Conservation (phyloP, 306 rosid genomes). For the Glycine tomentella region DNA sequence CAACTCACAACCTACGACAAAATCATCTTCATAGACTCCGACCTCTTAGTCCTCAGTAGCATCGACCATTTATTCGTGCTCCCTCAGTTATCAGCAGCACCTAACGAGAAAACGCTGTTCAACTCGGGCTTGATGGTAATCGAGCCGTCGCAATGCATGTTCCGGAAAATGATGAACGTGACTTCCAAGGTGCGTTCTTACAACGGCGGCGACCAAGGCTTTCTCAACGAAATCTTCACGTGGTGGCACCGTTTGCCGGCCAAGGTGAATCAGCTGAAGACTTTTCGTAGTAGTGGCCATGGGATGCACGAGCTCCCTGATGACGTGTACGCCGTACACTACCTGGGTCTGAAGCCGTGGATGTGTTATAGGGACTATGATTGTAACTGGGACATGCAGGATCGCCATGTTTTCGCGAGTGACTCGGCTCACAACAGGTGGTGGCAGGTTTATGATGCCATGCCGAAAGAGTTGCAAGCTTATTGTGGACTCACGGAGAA, state of each 20-base stretch:
- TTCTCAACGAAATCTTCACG: slow-evolving; percentile 70
- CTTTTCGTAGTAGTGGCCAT: neutral
- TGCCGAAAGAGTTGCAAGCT: slow-evolving; percentile 60
- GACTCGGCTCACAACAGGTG: slow-evolving; percentile 67
- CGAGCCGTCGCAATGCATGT: slow-evolving; percentile 84
- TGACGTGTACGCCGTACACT: slow-evolving; percentile 60
- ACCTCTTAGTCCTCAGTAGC: slow-evolving; percentile 57
- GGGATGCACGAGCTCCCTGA: slow-evolving; percentile 27
- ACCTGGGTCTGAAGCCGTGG: slow-evolving; percentile 92
- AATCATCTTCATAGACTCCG: slow-evolving; percentile 79
- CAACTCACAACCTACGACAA: slow-evolving; percentile 65
- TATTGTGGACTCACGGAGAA: slow-evolving; percentile 65
- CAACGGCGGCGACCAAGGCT: slow-evolving; percentile 92
- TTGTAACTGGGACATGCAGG: slow-evolving; percentile 79
- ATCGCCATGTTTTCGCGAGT: slow-evolving; percentile 58
- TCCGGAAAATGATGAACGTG: slow-evolving; percentile 58
- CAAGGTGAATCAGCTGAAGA: slow-evolving; percentile 58
- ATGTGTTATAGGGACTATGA: slow-evolving; percentile 88
- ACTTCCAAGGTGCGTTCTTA: slow-evolving; percentile 54
- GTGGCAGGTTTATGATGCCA: slow-evolving; percentile 79
- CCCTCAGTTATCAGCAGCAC: slow-evolving; percentile 73
- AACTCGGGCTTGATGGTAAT: slow-evolving; percentile 81
- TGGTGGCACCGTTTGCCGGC: slow-evolving; percentile 93
- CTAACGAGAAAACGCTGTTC: slow-evolving; percentile 58
- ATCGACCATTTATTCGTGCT: slow-evolving; percentile 54